A percentile compares a stretch with the other conserved stretches of the same genome.
phyloP scores from a whole-genome alignment of 768 basidiomycete species.

The Leccinum longicurvipes region DNA sequence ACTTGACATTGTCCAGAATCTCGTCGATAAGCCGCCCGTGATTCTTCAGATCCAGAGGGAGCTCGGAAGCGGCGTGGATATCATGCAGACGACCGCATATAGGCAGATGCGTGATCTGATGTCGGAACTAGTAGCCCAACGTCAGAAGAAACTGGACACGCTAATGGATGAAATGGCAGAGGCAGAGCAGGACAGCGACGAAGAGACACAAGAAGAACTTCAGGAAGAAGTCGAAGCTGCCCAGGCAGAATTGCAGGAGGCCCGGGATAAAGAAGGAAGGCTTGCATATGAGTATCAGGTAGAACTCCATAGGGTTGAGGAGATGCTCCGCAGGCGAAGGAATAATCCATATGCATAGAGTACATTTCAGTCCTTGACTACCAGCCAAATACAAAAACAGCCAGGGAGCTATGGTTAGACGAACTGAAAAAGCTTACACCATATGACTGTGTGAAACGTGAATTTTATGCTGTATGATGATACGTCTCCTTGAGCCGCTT shows the following conservation, averaged over 20 bases:
- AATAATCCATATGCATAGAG: background rate
- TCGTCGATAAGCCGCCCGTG: constrained; percentile 37
- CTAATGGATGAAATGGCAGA: constrained; percentile 45
- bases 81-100: constrained; percentile 53
- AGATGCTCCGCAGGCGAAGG: constrained; percentile 18
- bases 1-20: constrained; percentile 37
- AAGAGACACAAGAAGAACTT: constrained; percentile 43
- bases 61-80: constrained; percentile 42
- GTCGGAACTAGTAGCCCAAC: constrained; percentile 40
- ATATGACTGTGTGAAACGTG: background rate
- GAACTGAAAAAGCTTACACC: background rate
- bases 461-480: constrained; percentile 12
- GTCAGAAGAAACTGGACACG: constrained; percentile 42
- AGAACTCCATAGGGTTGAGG: constrained; percentile 27
- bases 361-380: background rate
- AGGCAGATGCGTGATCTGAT: constrained; percentile 49
- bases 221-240: constrained; percentile 34
- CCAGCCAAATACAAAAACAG: no score
- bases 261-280: constrained; percentile 19
- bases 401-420: no score
- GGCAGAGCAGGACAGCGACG: constrained; percentile 41
- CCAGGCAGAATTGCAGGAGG: constrained; percentile 19
- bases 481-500: constrained; percentile 56
- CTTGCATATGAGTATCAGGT: constrained; percentile 27
- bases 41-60: constrained; percentile 54